These are phyloP conservation scores for Mrakia gelida DNA, from an alignment of 768 basidiomycete species.

Conservation along the genomic window DNA sequence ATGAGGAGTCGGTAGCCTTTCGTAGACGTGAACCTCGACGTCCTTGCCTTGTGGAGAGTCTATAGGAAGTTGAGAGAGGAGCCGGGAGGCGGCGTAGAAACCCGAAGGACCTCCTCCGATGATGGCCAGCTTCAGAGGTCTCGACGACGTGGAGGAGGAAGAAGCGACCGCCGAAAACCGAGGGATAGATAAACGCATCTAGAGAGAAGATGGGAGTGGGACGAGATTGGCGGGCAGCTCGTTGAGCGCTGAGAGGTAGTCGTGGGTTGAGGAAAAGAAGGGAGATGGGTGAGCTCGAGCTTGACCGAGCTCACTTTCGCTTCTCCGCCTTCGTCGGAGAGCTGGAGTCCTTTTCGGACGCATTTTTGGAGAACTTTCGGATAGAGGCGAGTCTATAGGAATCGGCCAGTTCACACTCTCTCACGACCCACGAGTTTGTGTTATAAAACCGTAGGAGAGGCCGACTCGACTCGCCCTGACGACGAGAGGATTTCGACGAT, in stretches of 20 bases:
- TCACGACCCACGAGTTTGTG: too few relatives aligned
- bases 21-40: slow-evolving; percentile 76
- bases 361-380: not conserved
- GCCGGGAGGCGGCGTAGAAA: slow-evolving; percentile 83
- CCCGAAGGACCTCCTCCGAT: slow-evolving; percentile 95
- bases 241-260: not conserved
- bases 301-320: not conserved
- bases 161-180: not conserved
- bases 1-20: slow-evolving; percentile 88
- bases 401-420: too few relatives aligned
- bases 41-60: slow-evolving; percentile 44
- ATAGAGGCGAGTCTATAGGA: too few relatives aligned
- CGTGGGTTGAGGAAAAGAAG: not conserved
- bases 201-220: not conserved
- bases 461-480: too few relatives aligned
- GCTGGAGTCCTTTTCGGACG: not conserved
- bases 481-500: not conserved
- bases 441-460: too few relatives aligned
- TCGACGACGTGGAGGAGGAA: slow-evolving; percentile 3
- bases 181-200: slow-evolving; percentile 4
- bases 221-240: not conserved
- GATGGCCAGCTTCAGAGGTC: slow-evolving; percentile 70
- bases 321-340: not conserved
- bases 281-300: not conserved
- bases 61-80: slow-evolving; percentile 62